Percentiles rank a stretch among this genome's conserved stretches.
These are phyloP conservation scores for Penicillium sp. DNA, from an alignment of 2,329 filamentous ascomycete genomes.

Conservation along the genomic window DNA sequence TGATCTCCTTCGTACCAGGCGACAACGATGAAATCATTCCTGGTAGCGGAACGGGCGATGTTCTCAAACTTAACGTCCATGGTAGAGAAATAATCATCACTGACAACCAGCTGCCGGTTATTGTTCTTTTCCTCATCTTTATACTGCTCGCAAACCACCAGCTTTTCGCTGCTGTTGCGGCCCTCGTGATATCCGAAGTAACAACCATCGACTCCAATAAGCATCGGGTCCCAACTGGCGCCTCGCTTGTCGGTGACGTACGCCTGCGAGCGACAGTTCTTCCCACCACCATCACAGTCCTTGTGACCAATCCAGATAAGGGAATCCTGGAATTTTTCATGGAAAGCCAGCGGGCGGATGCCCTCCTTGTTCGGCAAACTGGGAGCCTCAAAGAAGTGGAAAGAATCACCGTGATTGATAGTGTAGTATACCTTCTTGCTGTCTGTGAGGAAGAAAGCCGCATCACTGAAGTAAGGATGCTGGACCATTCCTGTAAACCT, in stretches of 20 bases:
- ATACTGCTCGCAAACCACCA: constrained; percentile 64
- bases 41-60: constrained; percentile 83
- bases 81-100: constrained; percentile 72
- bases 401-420: constrained; percentile 69
- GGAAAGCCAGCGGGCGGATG: constrained; percentile 68
- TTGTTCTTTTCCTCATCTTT: constrained; percentile 62
- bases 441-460: constrained; percentile 79
- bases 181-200: constrained; percentile 74
- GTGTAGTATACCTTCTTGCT: constrained; percentile 73
- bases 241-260: constrained; percentile 78
- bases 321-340: constrained; percentile 83
- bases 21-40: constrained; percentile 94
- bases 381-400: constrained; percentile 50
- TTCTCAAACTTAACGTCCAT: constrained; percentile 65
- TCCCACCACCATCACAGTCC: constrained; percentile 65
- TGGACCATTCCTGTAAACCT: constrained; percentile 67
- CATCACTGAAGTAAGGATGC: constrained; percentile 77
- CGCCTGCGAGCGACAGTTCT: constrained; percentile 68
- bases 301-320: constrained; percentile 79
- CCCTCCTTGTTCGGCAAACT: constrained; percentile 21
- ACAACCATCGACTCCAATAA: constrained; percentile 74
- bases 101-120: constrained; percentile 69
- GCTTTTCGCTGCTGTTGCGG: constrained; percentile 58
- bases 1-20: constrained; percentile 64
- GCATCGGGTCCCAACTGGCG: constrained; percentile 70